A percentile compares a stretch with the other conserved stretches of the same genome.
Evolutionary conservation across 2,329 filamentous ascomycete genomes (phyloP).

Genomic region (Geosmithia morbida): DNA sequence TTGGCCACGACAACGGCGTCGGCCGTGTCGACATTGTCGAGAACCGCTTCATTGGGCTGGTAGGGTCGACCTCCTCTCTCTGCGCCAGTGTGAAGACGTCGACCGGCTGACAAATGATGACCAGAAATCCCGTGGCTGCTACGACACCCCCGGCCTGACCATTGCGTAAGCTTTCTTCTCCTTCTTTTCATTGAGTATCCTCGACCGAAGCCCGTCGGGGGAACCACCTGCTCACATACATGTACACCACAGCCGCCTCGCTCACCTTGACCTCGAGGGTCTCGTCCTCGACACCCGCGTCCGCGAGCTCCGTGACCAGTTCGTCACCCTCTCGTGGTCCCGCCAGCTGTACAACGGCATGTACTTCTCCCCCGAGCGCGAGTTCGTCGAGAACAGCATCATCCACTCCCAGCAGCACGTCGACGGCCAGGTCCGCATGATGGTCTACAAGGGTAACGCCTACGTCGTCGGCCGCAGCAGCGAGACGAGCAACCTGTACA

Average conservation of each 20-base stretch:
- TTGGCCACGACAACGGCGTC: constrained; percentile 13
- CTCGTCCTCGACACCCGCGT: constrained; percentile 41
- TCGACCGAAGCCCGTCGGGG: too few relatives aligned
- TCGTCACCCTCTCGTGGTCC: constrained; percentile 30
- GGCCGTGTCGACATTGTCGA: constrained; percentile 48
- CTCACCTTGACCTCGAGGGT: constrained; percentile 36
- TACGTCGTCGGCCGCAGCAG: constrained; percentile 30
- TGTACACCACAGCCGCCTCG: constrained; percentile 10
- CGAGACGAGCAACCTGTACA: constrained; percentile 34
- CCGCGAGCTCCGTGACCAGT: constrained; percentile 36
- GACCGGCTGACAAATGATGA: constrained; percentile 21
- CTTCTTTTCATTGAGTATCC: too few relatives aligned
- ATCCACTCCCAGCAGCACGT: constrained; percentile 40
- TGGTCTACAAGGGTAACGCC: constrained; percentile 31
- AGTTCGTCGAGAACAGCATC: constrained; percentile 48
- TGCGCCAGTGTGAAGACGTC: constrained; percentile 30
- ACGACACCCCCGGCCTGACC: constrained; percentile 7
- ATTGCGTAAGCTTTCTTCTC: constrained; percentile 1
- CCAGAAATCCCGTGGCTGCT: neutral
- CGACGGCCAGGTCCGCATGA: constrained; percentile 12
- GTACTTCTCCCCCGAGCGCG: constrained; percentile 34
- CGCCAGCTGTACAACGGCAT: constrained; percentile 34
- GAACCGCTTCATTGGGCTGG: constrained; percentile 19
- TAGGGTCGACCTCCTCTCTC: constrained; percentile 21
- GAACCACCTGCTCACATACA: constrained; percentile 4